Base-by-base conservation (phyloP, 2,329 filamentous ascomycete genomes). In the Amauroascus verrucosus region DNA sequence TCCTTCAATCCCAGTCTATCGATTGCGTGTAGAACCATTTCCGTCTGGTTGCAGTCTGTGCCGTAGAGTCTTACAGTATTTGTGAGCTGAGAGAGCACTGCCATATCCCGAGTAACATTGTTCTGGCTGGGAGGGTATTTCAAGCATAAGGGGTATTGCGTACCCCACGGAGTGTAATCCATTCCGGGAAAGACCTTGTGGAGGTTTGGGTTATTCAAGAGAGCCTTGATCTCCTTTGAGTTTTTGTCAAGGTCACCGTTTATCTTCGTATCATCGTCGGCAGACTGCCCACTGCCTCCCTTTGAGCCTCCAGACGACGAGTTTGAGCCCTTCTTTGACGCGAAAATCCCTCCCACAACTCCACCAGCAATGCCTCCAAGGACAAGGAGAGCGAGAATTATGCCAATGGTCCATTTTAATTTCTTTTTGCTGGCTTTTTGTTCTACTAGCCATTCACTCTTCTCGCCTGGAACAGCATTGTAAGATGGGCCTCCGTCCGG, bases 21-120 rank as follows among this genome's bases (percentile, higher is more conserved):
- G 61, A 97, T 84, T 18, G 90, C 84, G 62, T 93, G 84, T 7
- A 97, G 74, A 0, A 94, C 81, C 86, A 97, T 93, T 68, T 95
- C 81, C 0, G 91, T 97, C 70, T 97, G 91, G 70, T 96, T 96
- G 77, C 91, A 97, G 72, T 97, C 91, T 11, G 88, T 97, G 48
- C 91, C 91, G 67, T 97, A 97, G 0, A 96, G 76, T 6, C 91
- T 84, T 46, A 97, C 80, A 2, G 83, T 84, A 66, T 95, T 90
- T 56, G 89, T 95, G 41, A 97, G 76, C 67, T 95, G 89, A 11
- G 86, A 89, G 49, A 97, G 81, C 8, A 96, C 84, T 1, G 93
- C 91, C 55, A 96, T 75, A 66, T 97, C 91, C 51, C 88, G 82
- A 0, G 93, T 97, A 59, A 97, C 77, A 66, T 97, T 96, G 72